Evolutionary conservation across 306 rosid genomes (phyloP).

Genomic region (Psophocarpus tetragonolobus): DNA sequence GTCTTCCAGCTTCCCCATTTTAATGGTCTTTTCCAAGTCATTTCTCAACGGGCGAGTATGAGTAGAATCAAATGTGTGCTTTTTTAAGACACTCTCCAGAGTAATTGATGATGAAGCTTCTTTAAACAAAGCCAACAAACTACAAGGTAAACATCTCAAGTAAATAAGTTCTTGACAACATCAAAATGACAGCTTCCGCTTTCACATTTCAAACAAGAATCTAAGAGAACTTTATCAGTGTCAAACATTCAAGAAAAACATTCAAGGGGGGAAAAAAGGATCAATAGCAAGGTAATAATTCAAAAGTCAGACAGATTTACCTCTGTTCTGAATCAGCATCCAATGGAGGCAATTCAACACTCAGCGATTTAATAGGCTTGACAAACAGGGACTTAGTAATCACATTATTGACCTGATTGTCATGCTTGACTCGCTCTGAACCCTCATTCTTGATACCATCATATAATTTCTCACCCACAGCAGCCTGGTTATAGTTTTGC

Average conservation of each 20-base stretch:
- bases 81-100: constrained; percentile 52
- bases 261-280: background rate
- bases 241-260: background rate
- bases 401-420: constrained; percentile 43
- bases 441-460: constrained; percentile 30
- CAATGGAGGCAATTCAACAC: constrained; percentile 33
- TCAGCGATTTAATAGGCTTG: constrained; percentile 30
- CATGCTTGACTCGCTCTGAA: constrained; percentile 36
- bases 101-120: constrained; percentile 55
- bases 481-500: constrained; percentile 11
- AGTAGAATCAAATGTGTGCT: constrained; percentile 52
- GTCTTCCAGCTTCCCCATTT: constrained; percentile 68
- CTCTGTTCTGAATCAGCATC: constrained; percentile 67
- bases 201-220: constrained; percentile 11
- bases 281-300: background rate
- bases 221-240: constrained; percentile 3
- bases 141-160: constrained; percentile 34
- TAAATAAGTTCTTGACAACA: constrained; percentile 14
- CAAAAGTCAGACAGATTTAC: constrained; percentile 38
- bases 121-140: constrained; percentile 58
- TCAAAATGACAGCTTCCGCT: constrained; percentile 2
- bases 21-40: constrained; percentile 55
- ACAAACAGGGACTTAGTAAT: constrained; percentile 12
- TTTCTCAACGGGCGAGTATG: constrained; percentile 34
- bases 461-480: background rate